Evolutionary conservation across 169 alveolate species (phyloP), one percentile per base, ranked within the genome.

Genomic region (Amoebophrya sp.): DNA sequence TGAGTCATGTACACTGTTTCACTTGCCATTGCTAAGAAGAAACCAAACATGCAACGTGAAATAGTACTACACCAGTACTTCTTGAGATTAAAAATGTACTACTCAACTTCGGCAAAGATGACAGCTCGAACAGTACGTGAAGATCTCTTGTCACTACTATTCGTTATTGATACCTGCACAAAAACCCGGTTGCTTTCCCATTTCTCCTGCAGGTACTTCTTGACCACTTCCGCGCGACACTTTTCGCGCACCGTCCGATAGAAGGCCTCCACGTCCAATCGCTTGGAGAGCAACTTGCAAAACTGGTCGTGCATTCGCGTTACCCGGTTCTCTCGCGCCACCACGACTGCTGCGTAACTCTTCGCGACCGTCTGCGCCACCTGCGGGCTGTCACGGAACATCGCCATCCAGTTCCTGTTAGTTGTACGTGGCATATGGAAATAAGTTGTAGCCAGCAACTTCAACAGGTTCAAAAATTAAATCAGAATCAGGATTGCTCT

Each of bases 321-420:
- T 0, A 66, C 35, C 10, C 83, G 83, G 10, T n/a, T n/a, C 83
- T 66, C 83, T 7, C 83, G 83, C 35, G 83, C 83, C 32, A 66
- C 83, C 10, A 66, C 83, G 38, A 66, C 83, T 7, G 83, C 83
- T 1, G 83, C 83, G 35, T 66, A 66, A 25, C 83, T 66, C 35
- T 66, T 2, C 10, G 32, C 83, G 1, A 66, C 39, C 32, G 83
- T n/a, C 35, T 66, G 83, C 32, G 83, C 83, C 29, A 66, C 12
- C 83, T 66, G 83, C 83, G 83, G 83, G 35, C 83, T 66, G 38
- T 66, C 83, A 25, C 83, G 83, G 18, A 66, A 66, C 29, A 18
- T 66, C 35, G 35, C 35, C 83, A 66, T 66, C 83, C 83, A 66
- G 54, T 12, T 41, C 54, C 54, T 41, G 54, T 12, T 7, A 12